Evolutionary conservation across 345 rosid species (phyloP).

Genomic region (Corymbia maculata): DNA sequence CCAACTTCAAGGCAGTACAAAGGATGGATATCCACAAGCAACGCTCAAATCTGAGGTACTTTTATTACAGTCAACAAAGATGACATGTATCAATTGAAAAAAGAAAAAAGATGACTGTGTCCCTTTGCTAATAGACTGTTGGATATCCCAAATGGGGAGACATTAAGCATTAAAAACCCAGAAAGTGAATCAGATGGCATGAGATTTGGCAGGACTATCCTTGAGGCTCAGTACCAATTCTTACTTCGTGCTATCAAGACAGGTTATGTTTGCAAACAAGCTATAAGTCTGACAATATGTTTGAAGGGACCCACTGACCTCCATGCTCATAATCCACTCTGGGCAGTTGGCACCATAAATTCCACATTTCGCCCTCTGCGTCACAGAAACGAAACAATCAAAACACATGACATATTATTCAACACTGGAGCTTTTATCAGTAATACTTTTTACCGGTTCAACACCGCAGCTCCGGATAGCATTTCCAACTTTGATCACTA

Average conservation of each 20-base stretch:
- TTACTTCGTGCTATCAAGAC: background rate
- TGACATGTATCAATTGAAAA: background rate
- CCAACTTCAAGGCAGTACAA: background rate
- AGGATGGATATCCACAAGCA: background rate
- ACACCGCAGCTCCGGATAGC: conserved; percentile 75
- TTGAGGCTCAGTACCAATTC: background rate
- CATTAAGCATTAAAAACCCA: background rate
- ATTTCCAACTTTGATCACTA: conserved; percentile 75
- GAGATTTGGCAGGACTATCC: background rate
- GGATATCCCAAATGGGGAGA: background rate
- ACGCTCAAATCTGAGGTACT: background rate
- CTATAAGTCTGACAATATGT: no score
- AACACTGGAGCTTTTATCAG: background rate
- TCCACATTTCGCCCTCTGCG: conserved; percentile 79
- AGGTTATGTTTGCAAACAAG: background rate
- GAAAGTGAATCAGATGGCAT: background rate
- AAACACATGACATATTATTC: background rate
- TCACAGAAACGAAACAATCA: background rate
- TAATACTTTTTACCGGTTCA: conserved; percentile 43
- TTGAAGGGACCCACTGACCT: conserved; percentile 20
- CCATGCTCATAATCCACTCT: conserved; percentile 98
- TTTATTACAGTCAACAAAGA: background rate
- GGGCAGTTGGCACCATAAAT: conserved; percentile 84
- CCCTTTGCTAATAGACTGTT: background rate
- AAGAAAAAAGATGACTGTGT: background rate